Evolutionary conservation across 495 filamentous ascomycete genomes (phyloP), one percentile per base, ranked within the genome.

Genomic region (Tuber brumale): DNA sequence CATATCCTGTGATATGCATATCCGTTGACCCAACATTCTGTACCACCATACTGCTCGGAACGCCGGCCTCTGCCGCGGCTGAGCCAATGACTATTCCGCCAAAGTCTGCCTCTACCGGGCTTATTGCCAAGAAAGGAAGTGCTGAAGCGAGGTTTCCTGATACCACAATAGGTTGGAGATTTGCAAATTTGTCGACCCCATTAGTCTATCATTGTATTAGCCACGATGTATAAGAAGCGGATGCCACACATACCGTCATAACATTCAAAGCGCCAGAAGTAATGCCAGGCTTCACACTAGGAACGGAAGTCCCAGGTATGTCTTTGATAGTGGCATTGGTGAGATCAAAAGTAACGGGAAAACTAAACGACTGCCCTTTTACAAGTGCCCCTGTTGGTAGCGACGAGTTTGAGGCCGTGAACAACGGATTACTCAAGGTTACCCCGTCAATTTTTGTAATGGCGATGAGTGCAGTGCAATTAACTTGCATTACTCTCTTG

Each of bases 311-410:
- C 70, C 84, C 84, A 35, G 74, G 76, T 8, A 81, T 77, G 73
- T 85, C 81, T 12, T 82, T 75, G 48, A 86, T 79, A n/a, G 80
- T 72, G n/a, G 81, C 77, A 37, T 84, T 74, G 1, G 83, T 84
- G 27, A 86, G 76, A 71, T 86, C 81, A 81, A 84, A 84, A 31
- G 80, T 84, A n/a, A 85, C 83, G 14, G 84, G 80, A 69, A 85
- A 84, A 27, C 75, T 81, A 76, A 86, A 86, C 8, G 77, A 76
- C 42, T 74, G 73, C 14, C 85, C 85, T 51, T 74, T 75, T 18
- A 70, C 78, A 3, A 86, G 46, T 31, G 81, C 18, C 16, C 83
- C 83, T 31, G 76, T 73, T 41, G 85, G 84, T 18, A 86, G 69
- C 70, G 82, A 82, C 31, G 82, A 77, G 46, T 83, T 83, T 39